A percentile compares a stretch with the other conserved stretches of the same genome.
Evolutionary conservation across 441 rosid genomes (phyloP).

Genomic region (California macrophylla): DNA sequence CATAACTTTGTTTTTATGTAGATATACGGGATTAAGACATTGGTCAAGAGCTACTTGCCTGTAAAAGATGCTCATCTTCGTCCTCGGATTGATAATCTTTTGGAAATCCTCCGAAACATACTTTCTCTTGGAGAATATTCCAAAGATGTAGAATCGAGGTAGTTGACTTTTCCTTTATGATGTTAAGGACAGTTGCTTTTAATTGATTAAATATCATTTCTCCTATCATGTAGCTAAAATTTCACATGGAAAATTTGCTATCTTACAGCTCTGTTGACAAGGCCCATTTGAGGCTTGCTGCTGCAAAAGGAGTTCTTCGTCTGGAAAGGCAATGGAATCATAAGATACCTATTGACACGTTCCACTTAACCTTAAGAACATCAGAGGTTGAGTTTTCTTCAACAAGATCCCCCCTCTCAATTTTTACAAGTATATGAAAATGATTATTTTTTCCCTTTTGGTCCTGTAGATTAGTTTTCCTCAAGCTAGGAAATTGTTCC

Average conservation of each 20-base stretch:
- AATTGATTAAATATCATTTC: slow-evolving; percentile 15
- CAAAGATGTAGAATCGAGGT: slow-evolving; percentile 77
- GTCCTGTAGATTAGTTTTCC: slow-evolving; percentile 64
- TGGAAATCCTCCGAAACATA: slow-evolving; percentile 53
- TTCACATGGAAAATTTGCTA: slow-evolving; percentile 21
- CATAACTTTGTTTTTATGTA: slow-evolving; percentile 21
- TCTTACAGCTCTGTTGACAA: slow-evolving; percentile 76
- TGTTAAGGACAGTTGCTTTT: neutral
- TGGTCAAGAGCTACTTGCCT: slow-evolving; percentile 94
- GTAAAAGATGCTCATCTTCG: slow-evolving; percentile 94
- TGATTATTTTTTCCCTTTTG: slow-evolving; percentile 7
- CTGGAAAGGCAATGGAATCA: slow-evolving; percentile 86
- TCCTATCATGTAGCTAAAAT: slow-evolving; percentile 10
- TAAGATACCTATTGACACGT: slow-evolving; percentile 70
- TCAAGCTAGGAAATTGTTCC: slow-evolving; percentile 64
- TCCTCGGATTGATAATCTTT: slow-evolving; percentile 61
- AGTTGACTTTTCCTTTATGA: slow-evolving; percentile 4
- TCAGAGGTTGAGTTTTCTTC: slow-evolving; percentile 51
- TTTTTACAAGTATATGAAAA: neutral
- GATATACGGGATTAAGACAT: slow-evolving; percentile 89
- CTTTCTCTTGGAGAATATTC: slow-evolving; percentile 78
- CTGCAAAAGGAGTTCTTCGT: slow-evolving; percentile 93
- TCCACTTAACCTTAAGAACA: slow-evolving; percentile 59
- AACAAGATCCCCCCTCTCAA: neutral
- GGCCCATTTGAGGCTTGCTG: slow-evolving; percentile 87